Evolutionary conservation across 176 grass and related monocot species (phyloP).

Genomic region (Bromus sterilis): DNA sequence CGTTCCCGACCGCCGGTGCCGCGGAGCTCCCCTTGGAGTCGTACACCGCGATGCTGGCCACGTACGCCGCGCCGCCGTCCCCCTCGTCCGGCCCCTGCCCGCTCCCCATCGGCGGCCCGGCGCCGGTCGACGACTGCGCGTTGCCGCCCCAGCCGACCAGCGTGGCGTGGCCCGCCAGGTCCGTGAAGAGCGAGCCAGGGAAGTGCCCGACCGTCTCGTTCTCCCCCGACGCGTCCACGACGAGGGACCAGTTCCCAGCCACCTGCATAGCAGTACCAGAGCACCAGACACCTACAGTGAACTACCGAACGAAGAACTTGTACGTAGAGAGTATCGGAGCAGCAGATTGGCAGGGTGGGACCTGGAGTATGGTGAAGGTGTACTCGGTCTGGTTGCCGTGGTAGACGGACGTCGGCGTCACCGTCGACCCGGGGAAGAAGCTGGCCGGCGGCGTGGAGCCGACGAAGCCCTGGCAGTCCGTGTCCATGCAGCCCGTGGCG

Average conservation of each 20-base stretch:
- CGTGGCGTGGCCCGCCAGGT: neutral
- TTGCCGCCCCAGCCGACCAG: neutral
- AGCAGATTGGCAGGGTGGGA: neutral
- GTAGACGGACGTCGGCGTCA: neutral
- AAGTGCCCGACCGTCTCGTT: neutral
- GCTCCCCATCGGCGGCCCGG: neutral
- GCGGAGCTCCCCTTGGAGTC: neutral
- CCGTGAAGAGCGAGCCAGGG: neutral
- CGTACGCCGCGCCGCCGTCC: neutral
- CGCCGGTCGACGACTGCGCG: neutral
- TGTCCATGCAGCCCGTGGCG: neutral
- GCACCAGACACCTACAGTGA: neutral
- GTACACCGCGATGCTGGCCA: neutral
- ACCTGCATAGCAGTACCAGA: neutral
- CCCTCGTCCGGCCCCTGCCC: neutral
- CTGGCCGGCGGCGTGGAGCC: neutral
- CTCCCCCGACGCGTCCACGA: neutral
- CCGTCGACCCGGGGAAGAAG: neutral
- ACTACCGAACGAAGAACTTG: too few relatives aligned
- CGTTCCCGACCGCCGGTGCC: neutral
- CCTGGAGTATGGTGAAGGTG: neutral
- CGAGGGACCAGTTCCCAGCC: neutral
- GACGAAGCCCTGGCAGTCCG: neutral
- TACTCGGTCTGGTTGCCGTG: neutral
- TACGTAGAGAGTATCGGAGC: too few relatives aligned